Conservation (phyloP, 305 asterid species). For the Plantago rigida region DNA sequence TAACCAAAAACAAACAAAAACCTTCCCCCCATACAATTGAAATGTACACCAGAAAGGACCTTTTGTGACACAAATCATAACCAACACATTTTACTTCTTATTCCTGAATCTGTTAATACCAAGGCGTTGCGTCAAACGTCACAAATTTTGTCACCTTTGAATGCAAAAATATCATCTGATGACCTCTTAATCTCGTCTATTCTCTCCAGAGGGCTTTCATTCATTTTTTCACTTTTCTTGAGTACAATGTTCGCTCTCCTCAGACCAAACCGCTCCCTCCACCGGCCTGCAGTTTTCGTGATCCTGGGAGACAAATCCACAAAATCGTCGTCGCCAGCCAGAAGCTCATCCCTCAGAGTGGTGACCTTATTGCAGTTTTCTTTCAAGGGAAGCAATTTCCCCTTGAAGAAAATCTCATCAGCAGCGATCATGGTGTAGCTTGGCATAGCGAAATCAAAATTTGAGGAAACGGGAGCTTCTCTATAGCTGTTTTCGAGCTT, state of each 20-base stretch:
- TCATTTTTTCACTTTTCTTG: constrained; percentile 40
- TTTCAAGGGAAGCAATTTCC: constrained; percentile 50
- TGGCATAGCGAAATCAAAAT: constrained; percentile 56
- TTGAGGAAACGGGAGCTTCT: constrained; percentile 85
- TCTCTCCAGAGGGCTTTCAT: constrained; percentile 28
- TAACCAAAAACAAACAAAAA: neutral
- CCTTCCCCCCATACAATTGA: neutral
- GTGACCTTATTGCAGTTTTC: constrained; percentile 37
- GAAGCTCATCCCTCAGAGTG: constrained; percentile 72
- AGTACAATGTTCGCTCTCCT: constrained; percentile 42
- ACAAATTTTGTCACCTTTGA: constrained; percentile 27
- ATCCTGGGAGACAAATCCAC: constrained; percentile 29
- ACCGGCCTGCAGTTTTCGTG: constrained; percentile 37
- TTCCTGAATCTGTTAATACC: neutral
- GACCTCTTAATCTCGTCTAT: constrained; percentile 46
- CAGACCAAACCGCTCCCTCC: constrained; percentile 66
- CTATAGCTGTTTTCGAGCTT: constrained; percentile 57
- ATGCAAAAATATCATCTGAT: constrained; percentile 24
- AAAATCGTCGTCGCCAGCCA: constrained; percentile 36
- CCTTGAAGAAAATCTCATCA: constrained; percentile 69
- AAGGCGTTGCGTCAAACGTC: neutral
- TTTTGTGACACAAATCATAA: neutral
- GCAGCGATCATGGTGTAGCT: constrained; percentile 53
- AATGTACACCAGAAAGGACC: neutral
- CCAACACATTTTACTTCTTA: neutral